Evolutionary conservation across 2,329 filamentous ascomycete genomes (phyloP).

Genomic region (Verticillium longisporum): DNA sequence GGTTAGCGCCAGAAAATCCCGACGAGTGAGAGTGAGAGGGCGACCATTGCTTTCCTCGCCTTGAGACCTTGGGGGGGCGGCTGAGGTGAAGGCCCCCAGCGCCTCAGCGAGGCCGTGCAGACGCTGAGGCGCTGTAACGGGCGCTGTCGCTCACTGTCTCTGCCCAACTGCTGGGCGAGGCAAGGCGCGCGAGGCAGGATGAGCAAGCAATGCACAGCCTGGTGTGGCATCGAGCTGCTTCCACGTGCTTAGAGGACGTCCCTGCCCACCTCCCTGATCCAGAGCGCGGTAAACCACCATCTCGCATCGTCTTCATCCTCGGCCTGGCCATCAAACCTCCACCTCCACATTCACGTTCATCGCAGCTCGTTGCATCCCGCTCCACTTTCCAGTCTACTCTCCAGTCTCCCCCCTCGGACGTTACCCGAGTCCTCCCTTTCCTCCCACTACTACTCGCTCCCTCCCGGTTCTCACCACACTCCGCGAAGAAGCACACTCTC

Average conservation of each 20-base stretch:
- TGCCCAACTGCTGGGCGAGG: neutral
- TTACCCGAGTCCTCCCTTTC: neutral
- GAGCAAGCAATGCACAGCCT: neutral
- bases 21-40: neutral
- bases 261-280: neutral
- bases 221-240: neutral
- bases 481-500: conserved; percentile 80
- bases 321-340: neutral
- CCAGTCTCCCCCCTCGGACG: neutral
- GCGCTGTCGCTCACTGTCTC: neutral
- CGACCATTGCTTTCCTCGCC: neutral
- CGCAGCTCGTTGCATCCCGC: neutral
- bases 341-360: neutral
- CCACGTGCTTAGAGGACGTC: neutral
- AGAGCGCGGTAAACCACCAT: neutral
- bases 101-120: neutral
- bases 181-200: no score
- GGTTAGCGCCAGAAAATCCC: neutral
- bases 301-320: neutral
- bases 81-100: neutral
- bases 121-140: neutral
- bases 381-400: neutral
- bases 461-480: neutral
- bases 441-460: neutral
- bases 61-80: neutral